A percentile compares a stretch with the other conserved stretches of the same genome.
Conservation (phyloP, 345 rosid genomes). For the Anacardium occidentale region DNA sequence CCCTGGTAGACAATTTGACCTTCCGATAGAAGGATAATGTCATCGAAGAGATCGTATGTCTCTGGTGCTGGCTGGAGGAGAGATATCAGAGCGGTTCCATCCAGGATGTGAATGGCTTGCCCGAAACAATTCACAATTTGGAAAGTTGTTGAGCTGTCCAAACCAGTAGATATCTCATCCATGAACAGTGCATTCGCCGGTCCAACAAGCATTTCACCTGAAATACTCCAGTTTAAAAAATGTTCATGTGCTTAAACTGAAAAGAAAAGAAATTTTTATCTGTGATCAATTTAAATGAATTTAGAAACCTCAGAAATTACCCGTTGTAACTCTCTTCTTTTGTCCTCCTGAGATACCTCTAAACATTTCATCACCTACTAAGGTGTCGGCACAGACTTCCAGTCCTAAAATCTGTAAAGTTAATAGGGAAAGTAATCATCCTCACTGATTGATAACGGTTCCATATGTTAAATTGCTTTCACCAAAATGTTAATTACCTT, state of each 20-base stretch:
- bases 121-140: slow-evolving; percentile 59
- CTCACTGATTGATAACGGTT: neutral
- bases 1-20: slow-evolving; percentile 73
- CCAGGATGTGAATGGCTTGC: slow-evolving; percentile 50
- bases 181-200: slow-evolving; percentile 61
- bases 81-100: slow-evolving; percentile 63
- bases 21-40: slow-evolving; percentile 64
- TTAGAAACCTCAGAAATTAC: slow-evolving; percentile 23
- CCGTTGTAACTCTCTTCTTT: slow-evolving; percentile 69
- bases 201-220: slow-evolving; percentile 80
- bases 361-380: slow-evolving; percentile 60
- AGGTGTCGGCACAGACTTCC: slow-evolving; percentile 61
- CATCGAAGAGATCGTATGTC: slow-evolving; percentile 72
- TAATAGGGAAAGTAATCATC: neutral
- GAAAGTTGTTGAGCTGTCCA: slow-evolving; percentile 77
- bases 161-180: slow-evolving; percentile 82
- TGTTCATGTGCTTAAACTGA: neutral
- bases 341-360: slow-evolving; percentile 76
- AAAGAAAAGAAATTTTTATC: no score
- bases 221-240: slow-evolving; percentile 3
- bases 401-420: slow-evolving; percentile 36
- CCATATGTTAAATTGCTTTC: neutral
- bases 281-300: neutral
- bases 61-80: slow-evolving; percentile 89
- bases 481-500: slow-evolving; percentile 37